phyloP scores from a whole-genome alignment of 257 asterid species.

The Nyctanthes arbortristis region DNA sequence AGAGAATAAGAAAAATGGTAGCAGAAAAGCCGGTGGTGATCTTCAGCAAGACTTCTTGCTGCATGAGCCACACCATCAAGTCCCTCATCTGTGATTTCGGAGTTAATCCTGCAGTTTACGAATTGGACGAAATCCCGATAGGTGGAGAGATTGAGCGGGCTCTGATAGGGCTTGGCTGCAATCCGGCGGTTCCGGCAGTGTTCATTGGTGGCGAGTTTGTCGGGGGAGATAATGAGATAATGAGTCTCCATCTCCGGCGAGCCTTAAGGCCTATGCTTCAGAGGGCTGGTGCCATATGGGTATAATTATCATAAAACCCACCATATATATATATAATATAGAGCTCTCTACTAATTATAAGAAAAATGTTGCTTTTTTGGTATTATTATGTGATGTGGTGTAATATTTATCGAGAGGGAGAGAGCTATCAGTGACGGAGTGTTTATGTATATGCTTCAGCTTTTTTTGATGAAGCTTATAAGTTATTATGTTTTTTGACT shows the following conservation, averaged over 20 bases:
- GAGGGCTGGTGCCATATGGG: slow-evolving; percentile 13
- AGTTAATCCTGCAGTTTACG: background rate
- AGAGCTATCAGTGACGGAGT: no score
- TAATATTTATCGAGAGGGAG: no score
- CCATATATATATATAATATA: no score
- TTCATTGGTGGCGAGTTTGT: background rate
- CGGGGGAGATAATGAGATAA: background rate
- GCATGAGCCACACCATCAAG: slow-evolving; percentile 19
- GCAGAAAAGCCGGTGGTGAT: slow-evolving; percentile 9
- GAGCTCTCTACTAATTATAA: no score
- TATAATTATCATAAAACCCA: background rate
- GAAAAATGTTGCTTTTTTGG: no score
- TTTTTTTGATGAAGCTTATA: no score
- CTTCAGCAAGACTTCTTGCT: slow-evolving; percentile 4
- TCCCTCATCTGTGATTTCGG: slow-evolving; percentile 1
- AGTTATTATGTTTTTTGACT: no score
- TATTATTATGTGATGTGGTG: no score
- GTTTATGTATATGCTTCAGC: no score
- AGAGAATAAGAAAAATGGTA: slow-evolving; percentile 9
- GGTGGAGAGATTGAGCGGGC: slow-evolving; percentile 8
- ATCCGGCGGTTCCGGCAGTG: background rate
- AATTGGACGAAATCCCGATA: slow-evolving; percentile 5
- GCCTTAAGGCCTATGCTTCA: slow-evolving; percentile 11
- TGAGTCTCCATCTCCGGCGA: slow-evolving; percentile 11
- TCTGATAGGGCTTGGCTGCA: slow-evolving; percentile 1